These are phyloP conservation scores for Pachyrhizus erosus DNA, from an alignment of 306 rosid species.

Conservation along the genomic window DNA sequence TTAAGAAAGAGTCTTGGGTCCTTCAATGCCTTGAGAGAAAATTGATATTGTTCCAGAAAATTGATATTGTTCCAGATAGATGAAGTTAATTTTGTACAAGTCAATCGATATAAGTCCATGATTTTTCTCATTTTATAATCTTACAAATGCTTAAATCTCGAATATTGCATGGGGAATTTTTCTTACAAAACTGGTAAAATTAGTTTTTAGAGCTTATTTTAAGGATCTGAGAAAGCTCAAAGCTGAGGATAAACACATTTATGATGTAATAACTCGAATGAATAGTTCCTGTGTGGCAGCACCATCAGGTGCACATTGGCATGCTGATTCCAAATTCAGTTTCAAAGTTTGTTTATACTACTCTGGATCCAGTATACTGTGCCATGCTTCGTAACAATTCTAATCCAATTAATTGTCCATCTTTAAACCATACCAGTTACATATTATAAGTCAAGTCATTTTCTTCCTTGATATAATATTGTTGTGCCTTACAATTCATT, in stretches of 20 bases:
- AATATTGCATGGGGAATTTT: too few species aligned
- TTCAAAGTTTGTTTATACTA: background rate
- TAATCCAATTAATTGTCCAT: background rate
- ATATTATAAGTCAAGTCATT: background rate
- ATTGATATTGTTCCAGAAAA: background rate
- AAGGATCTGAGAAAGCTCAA: background rate
- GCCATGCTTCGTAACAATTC: background rate
- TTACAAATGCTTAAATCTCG: too few species aligned
- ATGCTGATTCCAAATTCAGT: background rate
- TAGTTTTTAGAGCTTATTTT: too few species aligned
- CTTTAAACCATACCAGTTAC: background rate
- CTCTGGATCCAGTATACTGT: too few species aligned
- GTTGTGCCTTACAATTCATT: background rate
- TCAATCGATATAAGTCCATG: background rate
- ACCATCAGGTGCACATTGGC: too few species aligned
- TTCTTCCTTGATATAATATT: background rate
- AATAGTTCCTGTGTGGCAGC: too few species aligned
- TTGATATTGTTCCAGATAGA: too few species aligned
- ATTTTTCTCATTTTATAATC: too few species aligned
- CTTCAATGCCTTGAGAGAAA: background rate
- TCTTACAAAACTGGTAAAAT: background rate
- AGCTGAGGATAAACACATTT: background rate
- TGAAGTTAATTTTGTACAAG: background rate
- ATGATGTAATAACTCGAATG: background rate
- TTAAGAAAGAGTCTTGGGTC: background rate